Base-by-base conservation (phyloP, 1,284 basidiomycete genomes). In the Erythrobasidium hasegawianum region DNA sequence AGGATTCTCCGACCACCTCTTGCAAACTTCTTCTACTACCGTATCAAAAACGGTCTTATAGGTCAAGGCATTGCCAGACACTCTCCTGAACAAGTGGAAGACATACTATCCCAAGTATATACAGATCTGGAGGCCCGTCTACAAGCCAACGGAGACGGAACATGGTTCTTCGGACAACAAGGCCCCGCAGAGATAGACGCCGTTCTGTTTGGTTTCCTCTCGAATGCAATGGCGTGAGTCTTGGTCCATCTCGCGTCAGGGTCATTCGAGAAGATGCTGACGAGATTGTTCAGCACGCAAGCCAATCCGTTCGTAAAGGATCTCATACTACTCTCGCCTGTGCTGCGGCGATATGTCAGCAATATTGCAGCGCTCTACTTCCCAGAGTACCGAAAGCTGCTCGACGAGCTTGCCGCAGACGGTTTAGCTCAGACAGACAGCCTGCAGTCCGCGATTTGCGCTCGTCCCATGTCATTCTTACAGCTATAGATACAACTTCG, bases 61-160 rank as follows among this genome's bases (percentile, higher is more conserved):
- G 59, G 52, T 10, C 59, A 62, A 39, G 59, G 59, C 2, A 41
- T 62, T 5, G 59, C 47, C 13, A 1, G 49, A 18, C 59, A 62
- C 39, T 53, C 47, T n/a, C 49, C 33, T 5, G 26, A 55, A 33
- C 50, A 62, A 54, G 59, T 62, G 20, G 52, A 62, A 39, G 52
- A 54, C 11, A 38, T 62, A 39, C 47, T 62, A 3, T 18, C 7
- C 13, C 54, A 39, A 18, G 22, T 29, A 2, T 33, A 39, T 38
- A 13, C 26, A 3, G 24, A 33, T 38, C 26, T 56, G 1, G 29
- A 56, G 16, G 41, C 27, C 2, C 24, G 54, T 16, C 22, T 50
- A n/a, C 16, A 20, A 38, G 49, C 4, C 13, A 10, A 29, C 26
- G 54, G 29, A 56, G 33, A 33, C 4, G 47, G 47, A 3, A 14